Base-by-base conservation (phyloP, 306 rosid genomes). In the Ochetophila trinervis region DNA sequence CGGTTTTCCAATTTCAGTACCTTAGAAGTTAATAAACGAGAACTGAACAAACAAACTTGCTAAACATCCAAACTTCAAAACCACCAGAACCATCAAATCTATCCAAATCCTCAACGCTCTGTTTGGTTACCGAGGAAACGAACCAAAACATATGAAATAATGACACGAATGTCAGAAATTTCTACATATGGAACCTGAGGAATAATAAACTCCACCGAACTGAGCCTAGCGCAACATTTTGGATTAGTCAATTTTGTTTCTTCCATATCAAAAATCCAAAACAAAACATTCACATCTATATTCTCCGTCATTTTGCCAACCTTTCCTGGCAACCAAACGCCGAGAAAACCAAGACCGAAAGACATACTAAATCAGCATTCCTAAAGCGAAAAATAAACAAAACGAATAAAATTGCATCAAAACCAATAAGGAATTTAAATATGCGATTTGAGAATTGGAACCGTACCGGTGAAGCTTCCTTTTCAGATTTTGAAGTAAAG, bases 401-500 rank as follows among this genome's bases (percentile, higher is more conserved):
- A 15, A 63, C 51, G 21, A 52, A 63, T 6, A 17, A 47, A 75
- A 52, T 2, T 1, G 12, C 10, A 7, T 2, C n/a, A 64, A 14
- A 61, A 50, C 54, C 63, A 40, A 10, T 17, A 51, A 57, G 60
- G 63, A 60, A 21, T 53, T 19, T 32, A 77, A 82, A 81, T 63
- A 37, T 35, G 12, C 30, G 49, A 35, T 0, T 15, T 68, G 19
- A 32, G 8, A 55, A 57, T 36, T 20, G 69, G 37, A 37, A 73
- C 76, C 85, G 73, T 84, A 89, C 94, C 91, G 36, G 74, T 30
- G 76, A 74, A 61, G 82, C 68, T 53, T 60, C 35, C 20, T 36
- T 36, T 64, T 53, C 52, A 61, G 80, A 70, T 62, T 83, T 85
- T 23, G 69, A 77, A 84, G 95, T 75, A 77, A 76, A 89, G 87